Evolutionary conservation across 305 asterid species (phyloP).

Genomic region (Salvia sclarea): DNA sequence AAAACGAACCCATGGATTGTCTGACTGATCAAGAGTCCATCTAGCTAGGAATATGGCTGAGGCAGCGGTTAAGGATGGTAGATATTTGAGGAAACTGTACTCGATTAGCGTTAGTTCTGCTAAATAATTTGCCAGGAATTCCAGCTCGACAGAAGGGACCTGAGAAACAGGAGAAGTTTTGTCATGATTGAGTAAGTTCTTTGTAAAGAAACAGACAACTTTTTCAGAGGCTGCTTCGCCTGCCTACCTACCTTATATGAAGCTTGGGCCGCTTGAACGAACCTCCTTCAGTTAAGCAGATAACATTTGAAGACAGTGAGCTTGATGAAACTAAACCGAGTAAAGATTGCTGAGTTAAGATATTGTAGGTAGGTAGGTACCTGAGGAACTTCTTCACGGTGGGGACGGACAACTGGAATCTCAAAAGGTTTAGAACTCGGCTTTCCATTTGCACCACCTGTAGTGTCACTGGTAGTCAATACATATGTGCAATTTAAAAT

Average conservation of each 20-base stretch:
- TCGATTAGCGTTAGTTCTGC: constrained; percentile 85
- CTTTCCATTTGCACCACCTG: constrained; percentile 88
- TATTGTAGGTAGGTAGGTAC: constrained; percentile 40
- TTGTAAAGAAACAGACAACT: constrained; percentile 27
- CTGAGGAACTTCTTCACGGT: constrained; percentile 87
- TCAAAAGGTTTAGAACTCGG: constrained; percentile 58
- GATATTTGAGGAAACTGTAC: constrained; percentile 78
- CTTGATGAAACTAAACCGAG: constrained; percentile 15
- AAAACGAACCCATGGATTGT: constrained; percentile 88
- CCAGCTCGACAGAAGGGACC: constrained; percentile 94
- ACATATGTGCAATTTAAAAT: not conserved
- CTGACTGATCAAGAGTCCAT: constrained; percentile 95
- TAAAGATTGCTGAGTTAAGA: constrained; percentile 24
- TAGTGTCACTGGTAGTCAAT: constrained; percentile 31
- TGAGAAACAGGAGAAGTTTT: constrained; percentile 39
- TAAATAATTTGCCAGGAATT: constrained; percentile 86
- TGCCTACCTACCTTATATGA: constrained; percentile 86
- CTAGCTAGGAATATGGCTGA: constrained; percentile 91
- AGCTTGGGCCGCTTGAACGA: constrained; percentile 94
- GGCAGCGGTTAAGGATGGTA: constrained; percentile 94
- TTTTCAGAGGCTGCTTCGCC: constrained; percentile 1
- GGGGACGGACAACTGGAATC: constrained; percentile 76
- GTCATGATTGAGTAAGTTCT: constrained; percentile 27
- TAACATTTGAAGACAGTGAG: constrained; percentile 22
- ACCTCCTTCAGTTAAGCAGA: constrained; percentile 62